These are phyloP conservation scores for Colletotrichum sp. DNA, from an alignment of 2,329 filamentous ascomycete species.

Conservation along the genomic window DNA sequence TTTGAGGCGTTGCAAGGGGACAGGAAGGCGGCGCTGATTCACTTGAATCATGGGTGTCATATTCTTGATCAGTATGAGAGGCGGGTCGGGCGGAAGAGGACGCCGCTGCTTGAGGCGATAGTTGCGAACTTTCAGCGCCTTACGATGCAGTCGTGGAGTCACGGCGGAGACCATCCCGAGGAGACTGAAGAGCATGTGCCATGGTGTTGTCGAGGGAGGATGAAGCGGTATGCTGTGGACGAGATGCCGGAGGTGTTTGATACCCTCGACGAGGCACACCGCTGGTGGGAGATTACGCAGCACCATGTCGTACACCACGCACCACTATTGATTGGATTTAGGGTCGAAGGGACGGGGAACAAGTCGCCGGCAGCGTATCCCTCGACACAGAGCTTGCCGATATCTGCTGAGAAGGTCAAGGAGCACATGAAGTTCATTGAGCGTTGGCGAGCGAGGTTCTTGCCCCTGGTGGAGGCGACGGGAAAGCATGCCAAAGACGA, in stretches of 20 bases:
- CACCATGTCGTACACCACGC: slow-evolving; percentile 6
- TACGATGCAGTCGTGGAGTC: slow-evolving; percentile 17
- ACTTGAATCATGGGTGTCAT: slow-evolving; percentile 37
- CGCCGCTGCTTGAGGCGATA: not conserved
- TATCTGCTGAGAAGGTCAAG: slow-evolving; percentile 1
- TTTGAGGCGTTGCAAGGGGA: slow-evolving; percentile 46
- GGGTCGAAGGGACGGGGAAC: not conserved
- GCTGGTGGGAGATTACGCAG: slow-evolving; percentile 15
- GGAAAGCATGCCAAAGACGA: not conserved
- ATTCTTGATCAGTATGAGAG: slow-evolving; percentile 1
- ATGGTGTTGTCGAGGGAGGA: slow-evolving; percentile 11
- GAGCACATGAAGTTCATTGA: slow-evolving; percentile 20
- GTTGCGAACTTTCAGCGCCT: slow-evolving; percentile 8
- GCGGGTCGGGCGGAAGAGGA: not conserved
- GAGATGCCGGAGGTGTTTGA: slow-evolving; percentile 9
- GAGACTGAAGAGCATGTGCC: not conserved
- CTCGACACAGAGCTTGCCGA: not conserved
- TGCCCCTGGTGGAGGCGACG: slow-evolving; percentile 24
- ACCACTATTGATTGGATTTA: slow-evolving; percentile 5
- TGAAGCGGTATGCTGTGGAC: slow-evolving; percentile 4
- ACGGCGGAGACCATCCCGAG: not conserved
- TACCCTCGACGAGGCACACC: slow-evolving; percentile 6
- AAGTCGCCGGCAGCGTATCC: not conserved
- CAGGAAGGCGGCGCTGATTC: slow-evolving; percentile 42
- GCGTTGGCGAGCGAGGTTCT: not conserved